These are phyloP conservation scores for Botrytis pseudocinerea DNA, from an alignment of 2,329 filamentous ascomycete genomes.

Conservation along the genomic window DNA sequence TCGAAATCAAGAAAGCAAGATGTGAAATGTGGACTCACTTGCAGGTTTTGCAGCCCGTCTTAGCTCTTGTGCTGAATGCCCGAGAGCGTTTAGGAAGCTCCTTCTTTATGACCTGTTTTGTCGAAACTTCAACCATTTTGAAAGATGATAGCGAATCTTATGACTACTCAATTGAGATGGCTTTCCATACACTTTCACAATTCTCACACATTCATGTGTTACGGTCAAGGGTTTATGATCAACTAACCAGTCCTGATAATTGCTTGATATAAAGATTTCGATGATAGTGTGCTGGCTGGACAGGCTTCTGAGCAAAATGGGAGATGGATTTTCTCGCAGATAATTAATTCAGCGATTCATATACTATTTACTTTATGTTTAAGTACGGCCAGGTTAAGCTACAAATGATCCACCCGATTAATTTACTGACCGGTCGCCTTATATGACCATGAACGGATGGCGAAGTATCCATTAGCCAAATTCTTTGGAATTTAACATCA, in stretches of 20 bases:
- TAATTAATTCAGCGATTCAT: background rate
- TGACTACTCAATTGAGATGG: background rate
- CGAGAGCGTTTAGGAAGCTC: constrained; percentile 18
- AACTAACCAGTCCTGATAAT: background rate
- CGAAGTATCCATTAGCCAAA: constrained; percentile 6
- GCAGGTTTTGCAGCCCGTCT: constrained; percentile 28
- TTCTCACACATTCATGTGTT: background rate
- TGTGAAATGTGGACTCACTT: constrained; percentile 19
- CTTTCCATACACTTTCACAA: background rate
- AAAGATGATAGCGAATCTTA: background rate
- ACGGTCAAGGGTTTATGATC: background rate
- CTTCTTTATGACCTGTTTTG: constrained; percentile 1
- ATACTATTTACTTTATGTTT: background rate
- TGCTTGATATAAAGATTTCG: background rate
- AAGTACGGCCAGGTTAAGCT: background rate
- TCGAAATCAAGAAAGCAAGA: background rate
- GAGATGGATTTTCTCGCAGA: background rate
- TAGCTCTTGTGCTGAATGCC: constrained; percentile 23
- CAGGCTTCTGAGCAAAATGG: background rate
- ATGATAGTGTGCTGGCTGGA: background rate
- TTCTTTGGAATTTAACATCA: background rate
- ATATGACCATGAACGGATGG: constrained; percentile 11
- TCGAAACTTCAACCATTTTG: constrained; percentile 3
- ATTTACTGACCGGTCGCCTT: background rate
- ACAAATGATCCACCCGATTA: constrained; percentile 3